These are phyloP conservation scores for Eucalyptus marginata DNA, from an alignment of 345 rosid genomes.

Conservation along the genomic window DNA sequence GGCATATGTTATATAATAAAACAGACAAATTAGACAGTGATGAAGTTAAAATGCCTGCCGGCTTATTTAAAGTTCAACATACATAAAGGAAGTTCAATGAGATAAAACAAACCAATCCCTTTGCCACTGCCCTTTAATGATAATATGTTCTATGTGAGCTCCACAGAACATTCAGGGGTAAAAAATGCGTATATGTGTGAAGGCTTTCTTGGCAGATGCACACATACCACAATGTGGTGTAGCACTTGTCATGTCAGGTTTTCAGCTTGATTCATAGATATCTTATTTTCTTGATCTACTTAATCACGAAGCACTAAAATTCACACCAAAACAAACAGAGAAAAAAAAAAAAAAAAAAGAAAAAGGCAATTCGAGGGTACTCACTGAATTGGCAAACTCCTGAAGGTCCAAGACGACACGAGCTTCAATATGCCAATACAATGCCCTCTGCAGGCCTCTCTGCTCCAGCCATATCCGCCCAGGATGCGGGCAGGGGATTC, in stretches of 20 bases:
- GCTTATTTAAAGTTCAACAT: neutral
- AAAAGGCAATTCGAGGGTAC: neutral
- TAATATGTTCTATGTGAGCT: neutral
- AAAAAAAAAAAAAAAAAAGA: neutral
- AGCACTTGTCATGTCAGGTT: neutral
- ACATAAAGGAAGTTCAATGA: neutral
- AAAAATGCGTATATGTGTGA: neutral
- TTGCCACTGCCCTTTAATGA: neutral
- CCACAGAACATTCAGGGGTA: neutral
- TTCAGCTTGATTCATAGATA: neutral
- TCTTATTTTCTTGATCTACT: neutral
- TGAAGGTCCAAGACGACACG: conserved; percentile 92
- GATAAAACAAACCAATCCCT: neutral
- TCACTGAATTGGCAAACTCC: conserved; percentile 58
- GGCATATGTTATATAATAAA: neutral
- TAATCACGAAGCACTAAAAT: neutral
- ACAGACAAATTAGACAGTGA: neutral
- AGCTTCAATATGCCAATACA: conserved; percentile 99
- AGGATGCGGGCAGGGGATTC: conserved; percentile 90
- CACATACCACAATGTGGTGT: neutral
- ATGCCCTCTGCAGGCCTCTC: conserved; percentile 82
- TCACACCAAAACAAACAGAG: neutral
- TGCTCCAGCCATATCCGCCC: conserved; percentile 98
- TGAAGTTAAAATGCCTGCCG: neutral
- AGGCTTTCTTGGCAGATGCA: neutral